Percentiles rank a stretch among this genome's conserved stretches.
phyloP scores from a whole-genome alignment of 2,329 filamentous ascomycete genomes.

The Blastomyces emzantsi region DNA sequence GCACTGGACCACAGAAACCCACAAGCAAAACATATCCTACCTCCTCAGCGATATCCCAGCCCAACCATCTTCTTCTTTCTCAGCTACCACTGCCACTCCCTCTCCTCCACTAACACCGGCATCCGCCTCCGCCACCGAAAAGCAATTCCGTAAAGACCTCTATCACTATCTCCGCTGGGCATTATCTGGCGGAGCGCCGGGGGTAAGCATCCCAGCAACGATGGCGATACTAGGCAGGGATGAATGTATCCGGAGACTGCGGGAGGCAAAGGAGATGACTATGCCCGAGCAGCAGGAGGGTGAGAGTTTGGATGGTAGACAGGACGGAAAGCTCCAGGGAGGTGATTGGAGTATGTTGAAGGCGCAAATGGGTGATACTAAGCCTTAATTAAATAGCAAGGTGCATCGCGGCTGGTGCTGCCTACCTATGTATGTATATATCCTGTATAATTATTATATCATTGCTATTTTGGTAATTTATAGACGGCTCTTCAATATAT shows the following conservation, averaged over 20 bases:
- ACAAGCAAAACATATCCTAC: constrained; percentile 32
- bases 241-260: constrained; percentile 41
- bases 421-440: not conserved
- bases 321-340: constrained; percentile 12
- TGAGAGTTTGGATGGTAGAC: constrained; percentile 3
- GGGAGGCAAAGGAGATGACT: constrained; percentile 32
- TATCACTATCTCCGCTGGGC: constrained; percentile 51
- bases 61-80: not conserved
- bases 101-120: not conserved
- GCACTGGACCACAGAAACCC: constrained; percentile 35
- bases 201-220: constrained; percentile 45
- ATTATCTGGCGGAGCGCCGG: constrained; percentile 44
- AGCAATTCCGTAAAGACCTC: constrained; percentile 38
- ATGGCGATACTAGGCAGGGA: constrained; percentile 49
- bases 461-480: not conserved
- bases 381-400: not conserved
- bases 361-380: not conserved
- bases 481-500: not conserved
- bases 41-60: not conserved
- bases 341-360: not conserved
- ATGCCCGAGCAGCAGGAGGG: constrained; percentile 18
- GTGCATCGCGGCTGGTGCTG: not conserved
- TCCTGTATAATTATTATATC: not conserved
- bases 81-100: not conserved
- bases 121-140: constrained; percentile 24